Evolutionary conservation across 2,329 filamentous ascomycete species (phyloP).

Genomic region (Penicillium frequentans): DNA sequence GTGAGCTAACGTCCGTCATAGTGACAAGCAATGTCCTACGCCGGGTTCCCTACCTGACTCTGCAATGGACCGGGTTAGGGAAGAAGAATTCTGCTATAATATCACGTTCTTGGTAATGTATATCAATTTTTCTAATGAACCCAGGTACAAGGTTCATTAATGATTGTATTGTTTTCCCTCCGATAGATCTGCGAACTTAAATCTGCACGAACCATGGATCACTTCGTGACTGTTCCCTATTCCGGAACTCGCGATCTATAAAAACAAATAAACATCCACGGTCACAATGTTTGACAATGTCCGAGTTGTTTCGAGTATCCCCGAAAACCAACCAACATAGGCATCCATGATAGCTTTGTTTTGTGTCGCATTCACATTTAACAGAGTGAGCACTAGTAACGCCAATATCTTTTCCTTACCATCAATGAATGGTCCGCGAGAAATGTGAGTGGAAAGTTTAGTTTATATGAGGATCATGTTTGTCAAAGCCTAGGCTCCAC

Average conservation of each 20-base stretch:
- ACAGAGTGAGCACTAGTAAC: neutral
- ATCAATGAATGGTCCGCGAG: neutral
- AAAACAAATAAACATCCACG: neutral
- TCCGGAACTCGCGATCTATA: neutral
- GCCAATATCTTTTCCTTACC: neutral
- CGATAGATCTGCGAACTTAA: neutral
- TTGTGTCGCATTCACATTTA: neutral
- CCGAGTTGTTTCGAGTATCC: neutral
- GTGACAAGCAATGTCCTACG: constrained; percentile 1
- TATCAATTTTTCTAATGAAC: too few relatives aligned
- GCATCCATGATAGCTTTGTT: neutral
- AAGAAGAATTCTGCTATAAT: neutral
- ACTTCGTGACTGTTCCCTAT: neutral
- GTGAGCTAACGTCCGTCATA: neutral
- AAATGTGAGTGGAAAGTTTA: neutral
- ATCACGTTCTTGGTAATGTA: neutral
- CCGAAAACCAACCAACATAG: neutral
- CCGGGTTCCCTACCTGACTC: neutral
- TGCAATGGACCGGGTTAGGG: neutral
- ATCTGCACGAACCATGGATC: neutral
- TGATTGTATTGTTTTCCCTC: neutral
- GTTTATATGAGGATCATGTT: neutral
- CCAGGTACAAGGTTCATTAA: neutral
- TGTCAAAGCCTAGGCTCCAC: neutral
- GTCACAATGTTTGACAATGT: neutral